Evolutionary conservation across 1,284 basidiomycete species (phyloP), one percentile per base, ranked within the genome.

Genomic region (Cutaneotrichosporon cutaneum): DNA sequence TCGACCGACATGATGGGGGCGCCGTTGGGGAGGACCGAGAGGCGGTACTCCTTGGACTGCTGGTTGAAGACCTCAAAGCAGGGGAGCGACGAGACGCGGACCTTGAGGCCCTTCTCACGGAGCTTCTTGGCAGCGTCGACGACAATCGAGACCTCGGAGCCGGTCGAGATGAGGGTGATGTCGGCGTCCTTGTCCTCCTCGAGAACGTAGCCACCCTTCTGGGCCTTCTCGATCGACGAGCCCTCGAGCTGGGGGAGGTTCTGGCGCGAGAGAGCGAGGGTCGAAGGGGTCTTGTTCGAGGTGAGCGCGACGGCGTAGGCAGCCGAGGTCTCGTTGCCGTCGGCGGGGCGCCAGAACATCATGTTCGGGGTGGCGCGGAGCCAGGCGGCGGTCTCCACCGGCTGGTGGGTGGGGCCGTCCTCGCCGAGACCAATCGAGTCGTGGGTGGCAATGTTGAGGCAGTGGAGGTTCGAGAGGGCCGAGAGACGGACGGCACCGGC

Each of bases 271-370:
- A 77, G 70, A 22, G 77, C 77, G 16, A 78, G 65, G 56, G 76
- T 75, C 50, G 92, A 94, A 44, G 94, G 94, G 14, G 90, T 94
- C 69, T 83, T 79, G 69, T 79, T 85, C 66, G 88, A 86, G 68
- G 85, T 83, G 72, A 97, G 80, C 56, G 92, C 89, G 56, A 89
- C 85, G 68, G 87, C 81, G 84, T 96, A 97, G 22, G 93, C 86
- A 44, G 90, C 94, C 39, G 90, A 94, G 39, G 90, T 92, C 68
- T 95, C 94, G 78, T 95, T 94, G 51, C 93, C 93, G 77, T 96
- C 92, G 45, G 92, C 92, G 8, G 92, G 91, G 63, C 90, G 87
- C 90, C 90, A 92, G 83, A 93, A 90, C 64, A 88, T 88, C 60
- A 92, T 80, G 84, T 96, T 96, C 71, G 94, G 94, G 63, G 87